Evolutionary conservation across 441 rosid genomes (phyloP).

Genomic region (Manihot esculenta): DNA sequence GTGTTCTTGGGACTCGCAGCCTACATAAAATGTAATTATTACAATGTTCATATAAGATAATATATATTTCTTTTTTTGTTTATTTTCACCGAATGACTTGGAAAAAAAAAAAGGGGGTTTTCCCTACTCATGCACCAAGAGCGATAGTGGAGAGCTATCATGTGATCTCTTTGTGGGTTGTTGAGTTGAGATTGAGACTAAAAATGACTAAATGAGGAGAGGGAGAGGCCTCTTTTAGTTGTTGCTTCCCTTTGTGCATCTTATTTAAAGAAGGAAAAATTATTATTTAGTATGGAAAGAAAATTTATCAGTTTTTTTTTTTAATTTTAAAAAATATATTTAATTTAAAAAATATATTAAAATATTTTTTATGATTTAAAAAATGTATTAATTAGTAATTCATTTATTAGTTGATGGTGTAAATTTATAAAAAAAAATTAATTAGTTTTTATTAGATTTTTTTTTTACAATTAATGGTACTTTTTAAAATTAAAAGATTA

Average conservation of each 20-base stretch:
- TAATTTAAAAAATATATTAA: no score
- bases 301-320: no score
- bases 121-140: slow-evolving; percentile 8
- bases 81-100: slow-evolving; percentile 17
- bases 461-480: no score
- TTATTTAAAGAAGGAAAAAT: slow-evolving; percentile 21
- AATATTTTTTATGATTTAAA: no score
- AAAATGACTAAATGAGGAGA: background rate
- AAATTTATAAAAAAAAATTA: no score
- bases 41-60: slow-evolving; percentile 20
- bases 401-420: no score
- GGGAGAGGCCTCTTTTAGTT: slow-evolving; percentile 18
- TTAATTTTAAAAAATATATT: no score
- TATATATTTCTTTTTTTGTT: background rate
- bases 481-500: no score
- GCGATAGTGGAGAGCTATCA: slow-evolving; percentile 22
- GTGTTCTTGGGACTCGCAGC: slow-evolving; percentile 23
- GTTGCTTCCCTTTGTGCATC: slow-evolving; percentile 3
- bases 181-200: slow-evolving; percentile 25
- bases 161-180: background rate
- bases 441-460: no score
- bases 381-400: no score
- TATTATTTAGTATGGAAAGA: no score
- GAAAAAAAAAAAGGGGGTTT: background rate
- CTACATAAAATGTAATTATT: slow-evolving; percentile 27